These are phyloP conservation scores for Mitragyna speciosa DNA, from an alignment of 257 asterid species.

Conservation along the genomic window DNA sequence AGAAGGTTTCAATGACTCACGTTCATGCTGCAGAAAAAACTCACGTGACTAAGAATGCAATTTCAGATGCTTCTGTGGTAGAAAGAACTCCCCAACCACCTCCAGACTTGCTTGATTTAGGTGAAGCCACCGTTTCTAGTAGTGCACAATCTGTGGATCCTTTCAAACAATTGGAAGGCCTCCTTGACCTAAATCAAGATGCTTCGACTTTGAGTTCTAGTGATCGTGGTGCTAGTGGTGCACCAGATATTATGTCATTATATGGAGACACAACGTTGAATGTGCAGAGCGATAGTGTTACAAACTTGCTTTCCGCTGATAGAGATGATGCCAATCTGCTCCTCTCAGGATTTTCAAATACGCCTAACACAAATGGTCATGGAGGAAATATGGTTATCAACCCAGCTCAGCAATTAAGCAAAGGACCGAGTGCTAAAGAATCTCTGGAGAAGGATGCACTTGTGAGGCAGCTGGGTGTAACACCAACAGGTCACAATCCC, in stretches of 20 bases:
- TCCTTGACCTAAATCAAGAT: constrained; percentile 59
- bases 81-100: constrained; percentile 64
- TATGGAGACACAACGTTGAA: constrained; percentile 55
- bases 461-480: constrained; percentile 91
- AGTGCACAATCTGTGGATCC: constrained; percentile 61
- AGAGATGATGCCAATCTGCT: constrained; percentile 14
- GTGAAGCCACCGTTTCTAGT: constrained; percentile 55
- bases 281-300: constrained; percentile 32
- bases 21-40: constrained; percentile 49
- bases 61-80: constrained; percentile 37
- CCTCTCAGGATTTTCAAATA: constrained; percentile 26
- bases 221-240: constrained; percentile 36
- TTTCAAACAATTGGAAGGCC: constrained; percentile 85
- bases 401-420: constrained; percentile 38
- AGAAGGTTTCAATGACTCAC: constrained; percentile 45
- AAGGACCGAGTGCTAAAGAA: constrained; percentile 74
- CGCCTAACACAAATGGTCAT: constrained; percentile 41
- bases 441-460: constrained; percentile 84
- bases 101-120: constrained; percentile 83
- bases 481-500: constrained; percentile 86
- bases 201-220: constrained; percentile 35
- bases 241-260: constrained; percentile 60
- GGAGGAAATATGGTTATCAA: constrained; percentile 32
- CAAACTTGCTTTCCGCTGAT: constrained; percentile 25
- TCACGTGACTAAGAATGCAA: constrained; percentile 35